Base-by-base conservation (phyloP, 192 early-diverging fungal genomes). In the Funneliformis mosseae region DNA sequence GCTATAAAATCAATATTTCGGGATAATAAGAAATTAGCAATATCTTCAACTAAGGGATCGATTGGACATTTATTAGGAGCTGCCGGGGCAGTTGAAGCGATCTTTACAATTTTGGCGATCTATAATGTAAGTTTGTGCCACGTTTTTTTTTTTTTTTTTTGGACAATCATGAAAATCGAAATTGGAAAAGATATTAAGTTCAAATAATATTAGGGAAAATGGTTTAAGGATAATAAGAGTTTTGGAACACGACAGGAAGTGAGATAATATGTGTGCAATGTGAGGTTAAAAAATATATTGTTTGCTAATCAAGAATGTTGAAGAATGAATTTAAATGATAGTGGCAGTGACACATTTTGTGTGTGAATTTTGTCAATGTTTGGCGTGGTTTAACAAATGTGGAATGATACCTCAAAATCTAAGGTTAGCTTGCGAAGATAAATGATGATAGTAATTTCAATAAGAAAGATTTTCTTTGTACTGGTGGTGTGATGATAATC, bases 31-130 rank as follows among this genome's bases (percentile, higher is more conserved):
- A 81, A 87, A 48, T 78, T 95, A 5, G 91, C 92, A 8, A 92
- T 97, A 2, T 97, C 96, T 8, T 95, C 96, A 3, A 97, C 95
- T 14, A 98, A 98, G 78, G 92, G 96, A 28, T 93, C 97, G 3
- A 93, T 93, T 1, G 97, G 97, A 10, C 97, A 99, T 85, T 85
- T 99, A 63, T 86, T 99, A n/a, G 97, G 97, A 1, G 97, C 96
- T 2, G 97, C 97, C 3, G 96, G 97, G 18, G 92, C 96, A 7
- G 92, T 97, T 10, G 97, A 99, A 83, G 95, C 96, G 4, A 93
- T 97, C 4, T 97, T 96, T 79, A 88, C 96, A 1, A 91, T 97
- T 28, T 81, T 97, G 64, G 90, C 95, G 10, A 81, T 99, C 38
- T 80, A 94, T 23, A 81, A 88, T 42, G 89, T 92, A 84, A 86